Base-by-base conservation (phyloP, 2,329 filamentous ascomycete genomes). In the Neophaeococcomyces mojaviensis region DNA sequence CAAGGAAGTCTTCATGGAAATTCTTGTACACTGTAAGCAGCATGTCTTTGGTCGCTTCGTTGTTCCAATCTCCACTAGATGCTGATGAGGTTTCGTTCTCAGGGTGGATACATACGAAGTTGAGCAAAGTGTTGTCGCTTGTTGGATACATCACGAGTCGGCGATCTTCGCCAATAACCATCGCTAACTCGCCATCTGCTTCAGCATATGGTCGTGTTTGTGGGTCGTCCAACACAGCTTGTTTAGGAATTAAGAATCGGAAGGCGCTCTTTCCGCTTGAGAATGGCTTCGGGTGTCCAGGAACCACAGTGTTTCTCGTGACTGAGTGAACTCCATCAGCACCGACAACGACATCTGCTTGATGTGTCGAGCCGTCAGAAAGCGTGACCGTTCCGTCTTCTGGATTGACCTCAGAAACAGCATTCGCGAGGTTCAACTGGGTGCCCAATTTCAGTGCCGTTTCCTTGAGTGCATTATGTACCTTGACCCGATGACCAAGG, bases 401-500 rank as follows among this genome's bases (percentile, higher is more conserved):
- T 40, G 33, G 47, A 44, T 39, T 44, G 26, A 49, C 44, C 38
- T 49, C 47, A 1, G 67, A 59, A 0, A 77, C 69, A 39, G 61
- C 67, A 43, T 65, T 68, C 2, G 66, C 61, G 0, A 67, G 69
- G 9, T 66, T 59, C 16, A 74, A 60, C 24, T 61, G 60, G 3
- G 64, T 68, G 2, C 59, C 63, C 15, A 48, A 63, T 2, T 58
- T 60, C 1, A 64, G 68, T 0, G 76, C 77, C 2, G 63, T 49
- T 6, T 59, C 54, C 58, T 77, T 79, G 26, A 81, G 59, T 4
- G 65, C 62, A 15, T 71, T 67, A 53, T 81, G 77, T 13, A 81
- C 64, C 43, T 67, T 61, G 3, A 76, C 67, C 1, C 77, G 70
- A 49, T 81, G 77, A 4, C 68, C 69, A 2, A 80, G 64, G 2